Percentiles rank a stretch among this genome's conserved stretches.
These are phyloP conservation scores for Zhuliangozyma parablackwelliae DNA, from an alignment of 1,139 yeast genomes.

Conservation along the genomic window DNA sequence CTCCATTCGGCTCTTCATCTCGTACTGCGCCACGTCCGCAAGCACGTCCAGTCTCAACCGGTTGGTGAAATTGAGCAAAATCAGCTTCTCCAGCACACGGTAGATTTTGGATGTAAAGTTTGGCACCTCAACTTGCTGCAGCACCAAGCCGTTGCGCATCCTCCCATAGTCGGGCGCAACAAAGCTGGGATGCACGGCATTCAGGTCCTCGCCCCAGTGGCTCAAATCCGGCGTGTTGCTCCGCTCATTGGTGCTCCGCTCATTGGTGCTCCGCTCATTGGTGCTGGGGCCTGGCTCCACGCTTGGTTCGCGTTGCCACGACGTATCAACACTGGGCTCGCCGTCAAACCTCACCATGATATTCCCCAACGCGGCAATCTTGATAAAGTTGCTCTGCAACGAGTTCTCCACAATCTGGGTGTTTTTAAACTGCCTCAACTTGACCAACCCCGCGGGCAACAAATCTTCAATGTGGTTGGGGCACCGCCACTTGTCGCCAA, in stretches of 20 bases:
- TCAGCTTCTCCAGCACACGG: constrained; percentile 66
- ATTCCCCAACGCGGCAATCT: constrained; percentile 44
- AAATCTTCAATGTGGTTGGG: constrained; percentile 77
- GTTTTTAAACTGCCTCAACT: constrained; percentile 49
- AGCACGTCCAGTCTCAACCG: constrained; percentile 29
- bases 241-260: too few relatives aligned
- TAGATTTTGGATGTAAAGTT: constrained; percentile 29
- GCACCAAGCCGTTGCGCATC: too few relatives aligned
- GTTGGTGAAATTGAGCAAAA: constrained; percentile 70
- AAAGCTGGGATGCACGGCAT: constrained; percentile 19
- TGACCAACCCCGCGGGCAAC: constrained; percentile 27
- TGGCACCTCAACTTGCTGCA: too few relatives aligned
- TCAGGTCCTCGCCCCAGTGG: constrained; percentile 15
- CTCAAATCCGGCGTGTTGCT: constrained; percentile 4
- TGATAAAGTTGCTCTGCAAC: constrained; percentile 31
- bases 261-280: neutral
- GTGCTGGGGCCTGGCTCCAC: neutral
- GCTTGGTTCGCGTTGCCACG: neutral
- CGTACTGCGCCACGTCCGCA: constrained; percentile 21
- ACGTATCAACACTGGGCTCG: constrained; percentile 45
- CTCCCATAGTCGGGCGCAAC: constrained; percentile 37
- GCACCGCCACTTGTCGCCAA: constrained; percentile 88
- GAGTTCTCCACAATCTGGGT: constrained; percentile 52
- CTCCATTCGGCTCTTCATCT: constrained; percentile 17
- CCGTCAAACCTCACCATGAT: constrained; percentile 66